Evolutionary conservation across 2,329 filamentous ascomycete genomes (phyloP).

Genomic region (Penicillium hordei): DNA sequence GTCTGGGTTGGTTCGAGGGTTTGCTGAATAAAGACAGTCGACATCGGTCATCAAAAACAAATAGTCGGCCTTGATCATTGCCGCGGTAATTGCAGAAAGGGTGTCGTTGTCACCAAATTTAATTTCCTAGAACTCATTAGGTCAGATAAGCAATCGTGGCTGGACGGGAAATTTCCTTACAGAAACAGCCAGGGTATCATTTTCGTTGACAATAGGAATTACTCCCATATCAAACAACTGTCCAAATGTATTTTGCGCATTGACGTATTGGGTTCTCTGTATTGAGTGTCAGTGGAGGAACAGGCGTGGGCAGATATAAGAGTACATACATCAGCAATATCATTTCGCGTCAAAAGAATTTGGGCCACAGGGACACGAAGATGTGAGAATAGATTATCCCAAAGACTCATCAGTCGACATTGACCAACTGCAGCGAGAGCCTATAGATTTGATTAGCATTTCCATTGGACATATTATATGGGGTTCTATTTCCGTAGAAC

Average conservation of each 20-base stretch:
- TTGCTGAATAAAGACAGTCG: slow-evolving; percentile 95
- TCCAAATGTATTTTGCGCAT: slow-evolving; percentile 91
- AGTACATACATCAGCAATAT: slow-evolving; percentile 80
- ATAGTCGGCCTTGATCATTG: slow-evolving; percentile 95
- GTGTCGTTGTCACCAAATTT: slow-evolving; percentile 99
- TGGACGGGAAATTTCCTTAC: slow-evolving; percentile 35
- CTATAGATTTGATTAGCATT: slow-evolving; percentile 39
- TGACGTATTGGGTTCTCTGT: slow-evolving; percentile 86
- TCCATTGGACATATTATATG: not conserved
- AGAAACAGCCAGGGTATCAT: slow-evolving; percentile 92
- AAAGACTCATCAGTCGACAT: slow-evolving; percentile 89
- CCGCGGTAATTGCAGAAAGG: slow-evolving; percentile 90
- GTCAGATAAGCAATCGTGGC: not conserved
- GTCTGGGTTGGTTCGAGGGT: slow-evolving; percentile 80
- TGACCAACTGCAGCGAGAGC: slow-evolving; percentile 95
- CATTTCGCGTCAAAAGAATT: slow-evolving; percentile 88
- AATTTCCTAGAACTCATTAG: slow-evolving; percentile 63
- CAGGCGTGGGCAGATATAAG: not conserved
- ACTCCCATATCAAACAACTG: slow-evolving; percentile 92
- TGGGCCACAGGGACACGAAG: slow-evolving; percentile 89
- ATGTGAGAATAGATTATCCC: slow-evolving; percentile 89
- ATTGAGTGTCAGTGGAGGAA: slow-evolving; percentile 12
- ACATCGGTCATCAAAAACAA: slow-evolving; percentile 99
- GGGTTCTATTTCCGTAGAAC: not conserved
- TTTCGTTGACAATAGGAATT: slow-evolving; percentile 98